Evolutionary conservation across 352 stramenopile genomes (phyloP).

Genomic region (Pythium phragmiticola): DNA sequence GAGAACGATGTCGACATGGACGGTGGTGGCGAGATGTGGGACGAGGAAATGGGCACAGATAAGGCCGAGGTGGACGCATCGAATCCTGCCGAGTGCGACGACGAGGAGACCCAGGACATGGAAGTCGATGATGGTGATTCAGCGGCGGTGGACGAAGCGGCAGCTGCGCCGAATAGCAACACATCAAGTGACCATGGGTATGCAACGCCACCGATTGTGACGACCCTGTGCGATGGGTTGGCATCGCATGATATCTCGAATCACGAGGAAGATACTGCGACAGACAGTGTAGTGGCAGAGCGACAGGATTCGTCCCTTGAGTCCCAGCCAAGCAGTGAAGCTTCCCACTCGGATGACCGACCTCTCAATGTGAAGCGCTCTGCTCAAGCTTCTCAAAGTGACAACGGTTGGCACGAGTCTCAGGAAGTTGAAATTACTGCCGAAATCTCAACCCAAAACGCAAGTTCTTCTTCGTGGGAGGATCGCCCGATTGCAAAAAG

Average conservation of each 20-base stretch:
- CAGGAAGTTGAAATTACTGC: background rate
- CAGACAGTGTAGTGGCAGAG: background rate
- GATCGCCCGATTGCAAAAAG: slow-evolving; percentile 8
- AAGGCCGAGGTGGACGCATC: background rate
- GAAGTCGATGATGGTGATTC: background rate
- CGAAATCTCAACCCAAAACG: background rate
- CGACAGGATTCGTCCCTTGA: background rate
- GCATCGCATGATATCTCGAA: slow-evolving; percentile 16
- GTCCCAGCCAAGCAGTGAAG: too few relatives aligned
- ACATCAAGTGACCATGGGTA: background rate
- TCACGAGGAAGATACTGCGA: background rate
- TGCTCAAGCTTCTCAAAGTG: background rate
- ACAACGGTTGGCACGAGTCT: background rate
- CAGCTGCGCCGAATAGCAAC: background rate
- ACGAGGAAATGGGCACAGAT: background rate
- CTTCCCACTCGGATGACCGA: slow-evolving; percentile 11
- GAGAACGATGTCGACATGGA: slow-evolving; percentile 8
- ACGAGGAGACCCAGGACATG: background rate
- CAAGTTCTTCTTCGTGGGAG: slow-evolving; percentile 11
- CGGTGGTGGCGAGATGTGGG: background rate
- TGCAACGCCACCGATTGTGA: slow-evolving; percentile 4
- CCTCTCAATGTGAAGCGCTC: slow-evolving; percentile 8
- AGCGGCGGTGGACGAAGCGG: background rate
- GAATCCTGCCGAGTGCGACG: background rate
- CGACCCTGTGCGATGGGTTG: slow-evolving; percentile 13